phyloP scores from a whole-genome alignment of 2,329 filamentous ascomycete genomes.

The Fusarium decemcellulare region DNA sequence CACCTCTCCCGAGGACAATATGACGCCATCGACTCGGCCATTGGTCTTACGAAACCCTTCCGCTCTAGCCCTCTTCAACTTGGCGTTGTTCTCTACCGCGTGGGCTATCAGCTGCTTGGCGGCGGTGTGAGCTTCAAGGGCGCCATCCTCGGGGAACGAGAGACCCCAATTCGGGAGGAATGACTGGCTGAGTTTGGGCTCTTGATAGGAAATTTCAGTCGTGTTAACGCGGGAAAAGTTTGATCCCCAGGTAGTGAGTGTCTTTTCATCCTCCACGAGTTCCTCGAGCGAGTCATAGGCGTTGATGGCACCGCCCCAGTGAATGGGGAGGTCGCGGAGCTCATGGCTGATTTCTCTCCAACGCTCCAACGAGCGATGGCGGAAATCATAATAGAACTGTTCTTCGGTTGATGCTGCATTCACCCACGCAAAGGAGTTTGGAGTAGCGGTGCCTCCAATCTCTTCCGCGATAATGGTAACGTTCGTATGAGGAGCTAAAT shows the following conservation, averaged over 20 bases:
- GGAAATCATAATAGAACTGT: constrained; percentile 28
- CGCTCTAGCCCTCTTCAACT: neutral
- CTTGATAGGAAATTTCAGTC: neutral
- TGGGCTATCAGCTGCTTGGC: constrained; percentile 26
- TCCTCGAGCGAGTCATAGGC: constrained; percentile 22
- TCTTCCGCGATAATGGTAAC: constrained; percentile 35
- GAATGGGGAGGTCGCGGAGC: constrained; percentile 18
- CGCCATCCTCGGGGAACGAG: constrained; percentile 24
- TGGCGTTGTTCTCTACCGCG: neutral
- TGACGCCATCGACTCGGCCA: neutral
- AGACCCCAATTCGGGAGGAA: constrained; percentile 18
- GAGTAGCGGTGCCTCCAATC: constrained; percentile 21
- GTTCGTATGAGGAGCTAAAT: constrained; percentile 14
- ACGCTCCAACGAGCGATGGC: constrained; percentile 24
- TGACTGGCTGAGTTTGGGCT: constrained; percentile 3
- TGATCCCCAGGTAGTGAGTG: constrained; percentile 25
- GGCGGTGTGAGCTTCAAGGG: constrained; percentile 29
- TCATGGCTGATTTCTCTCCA: constrained; percentile 26
- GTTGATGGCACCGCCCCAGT: constrained; percentile 35
- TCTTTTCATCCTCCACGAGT: neutral
- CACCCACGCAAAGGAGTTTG: constrained; percentile 35
- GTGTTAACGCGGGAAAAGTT: neutral
- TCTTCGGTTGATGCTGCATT: constrained; percentile 30
- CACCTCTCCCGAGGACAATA: constrained; percentile 8
- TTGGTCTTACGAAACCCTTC: neutral